Base-by-base conservation (phyloP, 257 asterid species). In the Lantana camara region DNA sequence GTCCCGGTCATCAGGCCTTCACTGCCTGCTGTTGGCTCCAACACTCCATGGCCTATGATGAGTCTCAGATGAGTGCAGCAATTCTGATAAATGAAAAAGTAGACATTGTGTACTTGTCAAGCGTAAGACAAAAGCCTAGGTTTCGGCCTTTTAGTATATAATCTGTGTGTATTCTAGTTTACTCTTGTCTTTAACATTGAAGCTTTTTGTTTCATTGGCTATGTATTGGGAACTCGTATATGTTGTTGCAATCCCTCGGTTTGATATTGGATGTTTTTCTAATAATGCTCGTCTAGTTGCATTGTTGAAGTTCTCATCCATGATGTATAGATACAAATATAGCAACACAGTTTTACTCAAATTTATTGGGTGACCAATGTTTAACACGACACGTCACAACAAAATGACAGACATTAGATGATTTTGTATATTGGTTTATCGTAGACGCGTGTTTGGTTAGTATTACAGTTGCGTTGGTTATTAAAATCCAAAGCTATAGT, bases 1-100 rank as follows among this genome's bases (percentile, higher is more conserved):
- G 95, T 84, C 29, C 97, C 97, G 0, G 84, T 85, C 66, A 80
- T 90, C 55, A 89, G 96, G 41, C 91, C 97, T 12, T 71, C 91
- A 24, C 69, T 84, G 72, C 96, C 93, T 32, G 84, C 84, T 1
- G 75, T 76, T 40, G 93, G 96, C 53, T 41, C 83, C 0, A 71
- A 71, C 57, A 50, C 82, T 66, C 70, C 75, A 23, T 93, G 95
- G 97, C 85, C 95, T 41, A 82, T 67, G 9, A 71, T 84, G 92
- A 84, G 78, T 69, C 72, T 93, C 52, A 77, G 96, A 82, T 85
- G 52, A 85, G 77, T 13, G 10, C 30, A 63, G 14, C 17, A 24
- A 51, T 38, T 32, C 32, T 77, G 66, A 64, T 49, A 65, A 51
- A 29, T 16, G 16, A 23, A 48, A 66, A 58, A 59, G 32, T 72